phyloP scores from a whole-genome alignment of 805 yeast species.

The Ogataea trehaloabstinens region DNA sequence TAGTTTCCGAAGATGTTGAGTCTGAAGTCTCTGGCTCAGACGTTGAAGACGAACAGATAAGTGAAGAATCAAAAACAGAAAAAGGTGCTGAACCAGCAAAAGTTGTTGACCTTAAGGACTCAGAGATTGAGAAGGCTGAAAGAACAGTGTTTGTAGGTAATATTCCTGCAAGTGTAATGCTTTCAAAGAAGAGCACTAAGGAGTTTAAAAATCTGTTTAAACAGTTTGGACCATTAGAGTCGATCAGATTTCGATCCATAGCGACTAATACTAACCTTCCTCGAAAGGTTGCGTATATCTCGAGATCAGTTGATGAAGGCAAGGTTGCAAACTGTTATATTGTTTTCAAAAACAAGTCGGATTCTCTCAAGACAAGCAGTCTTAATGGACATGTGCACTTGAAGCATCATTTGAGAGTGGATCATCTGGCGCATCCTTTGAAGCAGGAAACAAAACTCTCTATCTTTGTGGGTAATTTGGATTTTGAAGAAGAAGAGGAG shows the following conservation, averaged over 20 bases:
- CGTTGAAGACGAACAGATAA: constrained; percentile 28
- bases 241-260: constrained; percentile 88
- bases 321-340: constrained; percentile 87
- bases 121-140: constrained; percentile 79
- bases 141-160: constrained; percentile 88
- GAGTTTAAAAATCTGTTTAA: constrained; percentile 63
- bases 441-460: constrained; percentile 80
- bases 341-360: constrained; percentile 60
- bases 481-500: constrained; percentile 91
- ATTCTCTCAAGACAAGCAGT: constrained; percentile 43
- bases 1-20: background rate
- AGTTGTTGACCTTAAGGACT: constrained; percentile 57
- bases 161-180: constrained; percentile 61
- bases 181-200: constrained; percentile 59
- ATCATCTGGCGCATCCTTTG: constrained; percentile 89
- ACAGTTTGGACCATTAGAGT: constrained; percentile 54
- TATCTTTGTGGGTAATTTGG: constrained; percentile 90
- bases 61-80: constrained; percentile 4
- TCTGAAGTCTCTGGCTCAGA: constrained; percentile 5
- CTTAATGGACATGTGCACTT: constrained; percentile 69
- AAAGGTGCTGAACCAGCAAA: constrained; percentile 38
- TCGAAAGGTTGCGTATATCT: constrained; percentile 85
- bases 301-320: constrained; percentile 70
- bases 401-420: constrained; percentile 81
- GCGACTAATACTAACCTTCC: constrained; percentile 87